A percentile compares a stretch with the other conserved stretches of the same genome.
phyloP scores from a whole-genome alignment of 441 rosid genomes.

The Adansonia madagascariensis region DNA sequence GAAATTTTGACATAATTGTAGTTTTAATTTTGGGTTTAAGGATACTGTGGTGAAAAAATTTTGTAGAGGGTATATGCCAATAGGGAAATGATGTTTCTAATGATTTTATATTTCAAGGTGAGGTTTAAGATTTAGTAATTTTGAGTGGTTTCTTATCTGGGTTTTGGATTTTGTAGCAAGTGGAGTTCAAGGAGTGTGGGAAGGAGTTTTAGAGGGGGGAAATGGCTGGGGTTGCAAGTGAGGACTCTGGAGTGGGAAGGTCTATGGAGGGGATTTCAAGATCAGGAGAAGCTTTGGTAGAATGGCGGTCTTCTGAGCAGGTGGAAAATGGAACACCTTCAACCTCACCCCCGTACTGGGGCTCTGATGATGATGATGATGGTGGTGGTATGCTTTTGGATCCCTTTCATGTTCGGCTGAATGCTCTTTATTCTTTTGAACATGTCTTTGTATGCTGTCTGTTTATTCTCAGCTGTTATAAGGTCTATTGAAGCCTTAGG shows the following conservation, averaged over 20 bases:
- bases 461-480: neutral
- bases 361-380: conserved; percentile 68
- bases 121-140: conserved; percentile 24
- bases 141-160: conserved; percentile 25
- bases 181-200: conserved; percentile 40
- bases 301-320: conserved; percentile 91
- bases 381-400: conserved; percentile 56
- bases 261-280: conserved; percentile 64
- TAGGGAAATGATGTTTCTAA: neutral
- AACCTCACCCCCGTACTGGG: conserved; percentile 92
- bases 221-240: conserved; percentile 71
- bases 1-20: conserved; percentile 4
- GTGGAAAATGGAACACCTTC: conserved; percentile 86
- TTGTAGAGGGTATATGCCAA: neutral
- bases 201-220: conserved; percentile 43
- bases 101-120: neutral
- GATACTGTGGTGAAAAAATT: neutral
- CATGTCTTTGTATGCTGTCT: neutral
- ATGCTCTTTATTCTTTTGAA: neutral
- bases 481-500: neutral
- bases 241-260: conserved; percentile 76
- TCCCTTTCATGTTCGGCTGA: conserved; percentile 12
- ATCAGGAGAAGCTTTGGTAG: conserved; percentile 74
- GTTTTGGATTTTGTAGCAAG: conserved; percentile 32
- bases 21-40: conserved; percentile 11